phyloP scores from a whole-genome alignment of 495 filamentous ascomycete genomes.

The Hyaloscypha finlandica region DNA sequence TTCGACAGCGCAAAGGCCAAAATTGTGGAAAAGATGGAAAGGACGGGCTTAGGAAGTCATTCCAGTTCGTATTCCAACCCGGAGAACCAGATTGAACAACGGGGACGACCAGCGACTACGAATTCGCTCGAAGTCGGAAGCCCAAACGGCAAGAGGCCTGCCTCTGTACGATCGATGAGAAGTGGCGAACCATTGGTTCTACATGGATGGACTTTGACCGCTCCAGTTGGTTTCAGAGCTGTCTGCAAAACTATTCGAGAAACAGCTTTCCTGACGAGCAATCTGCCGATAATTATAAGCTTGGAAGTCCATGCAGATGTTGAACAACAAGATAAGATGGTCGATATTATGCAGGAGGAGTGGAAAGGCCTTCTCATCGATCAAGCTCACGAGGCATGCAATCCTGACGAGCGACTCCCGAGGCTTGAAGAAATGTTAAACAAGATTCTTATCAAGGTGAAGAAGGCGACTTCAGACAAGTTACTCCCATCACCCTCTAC shows the following conservation, averaged over 20 bases:
- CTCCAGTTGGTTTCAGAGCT: conserved; percentile 78
- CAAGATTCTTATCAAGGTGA: conserved; percentile 92
- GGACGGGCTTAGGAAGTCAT: neutral
- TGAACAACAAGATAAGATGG: conserved; percentile 85
- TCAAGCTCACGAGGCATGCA: conserved; percentile 40
- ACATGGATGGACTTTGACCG: conserved; percentile 89
- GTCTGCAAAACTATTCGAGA: conserved; percentile 81
- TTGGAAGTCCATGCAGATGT: conserved; percentile 82
- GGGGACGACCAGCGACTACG: conserved; percentile 12
- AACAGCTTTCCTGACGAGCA: conserved; percentile 68
- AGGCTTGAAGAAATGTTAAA: conserved; percentile 62
- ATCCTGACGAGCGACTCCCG: conserved; percentile 61
- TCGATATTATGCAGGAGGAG: conserved; percentile 79
- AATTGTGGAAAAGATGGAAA: conserved; percentile 14
- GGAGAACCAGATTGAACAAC: neutral
- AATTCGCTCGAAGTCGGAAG: conserved; percentile 16
- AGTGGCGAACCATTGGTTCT: conserved; percentile 73
- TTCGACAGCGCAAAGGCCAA: conserved; percentile 21
- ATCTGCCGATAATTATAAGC: conserved; percentile 84
- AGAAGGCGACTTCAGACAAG: conserved; percentile 57
- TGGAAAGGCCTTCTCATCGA: conserved; percentile 74
- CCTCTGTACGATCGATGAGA: conserved; percentile 23
- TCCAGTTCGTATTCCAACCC: neutral
- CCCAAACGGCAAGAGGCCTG: conserved; percentile 11
- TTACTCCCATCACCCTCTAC: conserved; percentile 19